Base-by-base conservation (phyloP, 495 filamentous ascomycete species). In the Cercophora newfieldiana region DNA sequence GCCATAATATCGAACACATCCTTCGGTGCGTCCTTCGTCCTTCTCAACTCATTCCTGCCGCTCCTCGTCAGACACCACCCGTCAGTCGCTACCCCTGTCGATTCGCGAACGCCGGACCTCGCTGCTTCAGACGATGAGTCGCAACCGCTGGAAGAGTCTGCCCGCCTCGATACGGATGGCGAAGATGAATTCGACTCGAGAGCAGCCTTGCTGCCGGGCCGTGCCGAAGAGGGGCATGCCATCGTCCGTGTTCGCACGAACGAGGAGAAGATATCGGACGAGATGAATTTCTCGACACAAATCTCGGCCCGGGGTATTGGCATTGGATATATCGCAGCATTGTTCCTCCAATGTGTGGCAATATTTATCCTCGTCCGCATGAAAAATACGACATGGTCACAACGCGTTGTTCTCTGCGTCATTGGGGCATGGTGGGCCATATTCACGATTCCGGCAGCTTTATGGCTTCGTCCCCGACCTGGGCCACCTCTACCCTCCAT, bases 361-460 rank as follows among this genome's bases (percentile, higher is more conserved):
- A 94, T 97, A 57, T 68, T 88, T 10, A 84, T 96, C 24, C 81
- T 96, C 7, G 75, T 91, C 18, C 68, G 78, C 28, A 89, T 89
- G 67, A 82, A 85, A n/a, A 90, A 90, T 61, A 89, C 90, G 10
- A 90, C 89, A 0, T 89, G 90, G 77, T 90, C 89, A 3, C 83
- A 95, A 58, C 89, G 94, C 37, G 79, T 97, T 30, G 92, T 94
- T 3, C 83, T 99, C 10, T 94, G 96, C 71, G 72, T 92, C 47
- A 88, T 97, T 58, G 95, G 95, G 16, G 75, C 88, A n/a, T 99
- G 95, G 95, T 98, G 95, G 95, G 88, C 95, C 59, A 59, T 87
- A 37, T 98, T 99, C 71, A 94, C 93, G 12, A 87, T 97, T 60
- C 95, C 95, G 3, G 91, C 93, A 7, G 90, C 89, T 24, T 75